Base-by-base conservation (phyloP, 2,329 filamentous ascomycete genomes). In the Xylaria sp. region DNA sequence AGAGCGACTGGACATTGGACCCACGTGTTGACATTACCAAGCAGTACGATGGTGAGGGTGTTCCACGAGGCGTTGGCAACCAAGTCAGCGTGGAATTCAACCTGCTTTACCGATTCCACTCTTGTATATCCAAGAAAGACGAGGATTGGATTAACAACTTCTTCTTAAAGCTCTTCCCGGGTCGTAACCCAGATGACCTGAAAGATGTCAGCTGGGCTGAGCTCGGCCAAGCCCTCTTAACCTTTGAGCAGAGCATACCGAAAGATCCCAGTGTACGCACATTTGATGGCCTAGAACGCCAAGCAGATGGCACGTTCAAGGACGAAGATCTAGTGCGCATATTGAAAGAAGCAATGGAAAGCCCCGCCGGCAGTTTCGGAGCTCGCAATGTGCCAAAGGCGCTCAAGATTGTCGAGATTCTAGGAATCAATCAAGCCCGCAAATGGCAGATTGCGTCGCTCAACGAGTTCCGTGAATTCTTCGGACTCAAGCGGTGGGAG, bases 81-180 rank as follows among this genome's bases (percentile, higher is more conserved):
- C 88, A 91, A 72, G 88, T 91, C 54, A 89, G 86, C 49, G 89
- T 88, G 3, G 89, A 92, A 76, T 92, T 92, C 79, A 91, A 91
- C 68, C 80, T 91, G 33, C 81, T 91, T 1, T 92, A 92, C 74
- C 83, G 89, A 31, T 92, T 88, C 83, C 89, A 92, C 77, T 87
- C 85, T 1, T 86, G 84, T 49, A 86, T 90, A 59, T 89, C 86
- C 3, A 81, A 85, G 70, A 83, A 84, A 26, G 89, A 91, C 69
- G 88, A 90, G 74, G 81, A 83, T 48, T 92, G 88, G 88, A 87
- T 87, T 20, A 83, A 89, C 54, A 80, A 85, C 15, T 81, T 85
- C 71, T 87, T 87, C 74, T 77, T 80, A 6, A 81, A 84, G 56
- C 74, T 87, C 0, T 84, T 87, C 65, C 74, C 74, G 2, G 69